These are phyloP conservation scores for Fusarium incarnatum DNA, from an alignment of 2,329 filamentous ascomycete species.

Conservation along the genomic window DNA sequence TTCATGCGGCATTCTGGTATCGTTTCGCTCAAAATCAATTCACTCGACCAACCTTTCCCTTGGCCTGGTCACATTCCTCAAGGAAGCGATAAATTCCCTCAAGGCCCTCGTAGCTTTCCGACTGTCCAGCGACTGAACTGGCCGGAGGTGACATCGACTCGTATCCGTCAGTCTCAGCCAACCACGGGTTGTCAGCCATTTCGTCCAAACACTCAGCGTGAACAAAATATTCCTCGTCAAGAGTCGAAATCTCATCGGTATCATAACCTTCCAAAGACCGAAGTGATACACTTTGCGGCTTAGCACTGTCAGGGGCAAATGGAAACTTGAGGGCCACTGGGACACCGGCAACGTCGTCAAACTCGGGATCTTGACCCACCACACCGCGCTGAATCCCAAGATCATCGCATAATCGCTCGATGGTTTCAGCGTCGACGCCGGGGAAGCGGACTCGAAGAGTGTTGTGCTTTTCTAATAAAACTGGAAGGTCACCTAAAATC, in stretches of 20 bases:
- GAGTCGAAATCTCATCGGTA: slow-evolving; percentile 53
- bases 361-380: slow-evolving; percentile 80
- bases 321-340: slow-evolving; percentile 86
- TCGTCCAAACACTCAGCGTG: slow-evolving; percentile 58
- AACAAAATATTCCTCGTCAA: slow-evolving; percentile 52
- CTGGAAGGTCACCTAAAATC: slow-evolving; percentile 83
- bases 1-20: slow-evolving; percentile 34
- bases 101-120: slow-evolving; percentile 65
- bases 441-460: slow-evolving; percentile 87
- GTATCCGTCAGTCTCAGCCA: slow-evolving; percentile 61
- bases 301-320: slow-evolving; percentile 73
- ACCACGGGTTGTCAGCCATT: slow-evolving; percentile 61
- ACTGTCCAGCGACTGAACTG: slow-evolving; percentile 59
- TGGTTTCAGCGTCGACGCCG: slow-evolving; percentile 85
- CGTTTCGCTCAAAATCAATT: slow-evolving; percentile 36
- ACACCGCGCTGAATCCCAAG: slow-evolving; percentile 84
- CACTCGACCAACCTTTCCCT: slow-evolving; percentile 49
- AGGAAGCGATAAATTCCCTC: slow-evolving; percentile 69
- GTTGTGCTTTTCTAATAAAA: slow-evolving; percentile 75
- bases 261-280: slow-evolving; percentile 59
- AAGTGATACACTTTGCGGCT: slow-evolving; percentile 61
- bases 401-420: slow-evolving; percentile 87
- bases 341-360: slow-evolving; percentile 74
- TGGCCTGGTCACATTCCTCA: slow-evolving; percentile 65
- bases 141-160: slow-evolving; percentile 62